These are phyloP conservation scores for Ophiosphaerella korrae DNA, from an alignment of 2,329 filamentous ascomycete species.

Conservation along the genomic window DNA sequence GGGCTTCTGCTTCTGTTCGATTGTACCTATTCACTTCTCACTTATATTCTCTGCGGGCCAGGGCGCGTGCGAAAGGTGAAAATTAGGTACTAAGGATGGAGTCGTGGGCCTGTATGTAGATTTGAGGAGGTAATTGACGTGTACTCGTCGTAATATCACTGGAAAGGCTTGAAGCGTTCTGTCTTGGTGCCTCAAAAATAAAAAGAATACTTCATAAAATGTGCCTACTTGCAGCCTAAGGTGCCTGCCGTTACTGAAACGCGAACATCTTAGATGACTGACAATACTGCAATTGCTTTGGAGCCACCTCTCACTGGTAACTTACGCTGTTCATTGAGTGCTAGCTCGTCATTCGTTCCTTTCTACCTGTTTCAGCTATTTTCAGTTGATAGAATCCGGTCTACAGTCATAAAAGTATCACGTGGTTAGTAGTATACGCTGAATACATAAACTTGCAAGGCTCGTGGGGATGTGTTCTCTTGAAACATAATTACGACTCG, in stretches of 20 bases:
- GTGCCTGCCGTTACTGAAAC: background rate
- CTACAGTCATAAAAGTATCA: no score
- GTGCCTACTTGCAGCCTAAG: background rate
- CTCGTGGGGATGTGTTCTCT: no score
- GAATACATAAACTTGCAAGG: no score
- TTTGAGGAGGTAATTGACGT: slow-evolving; percentile 24
- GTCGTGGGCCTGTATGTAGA: slow-evolving; percentile 18
- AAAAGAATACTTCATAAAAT: slow-evolving; percentile 23
- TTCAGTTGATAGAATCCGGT: no score
- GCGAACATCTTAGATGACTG: background rate
- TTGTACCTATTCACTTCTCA: slow-evolving; percentile 29
- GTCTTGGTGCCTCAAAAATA: slow-evolving; percentile 29
- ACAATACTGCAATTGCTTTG: no score
- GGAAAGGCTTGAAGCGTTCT: slow-evolving; percentile 28
- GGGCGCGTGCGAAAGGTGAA: slow-evolving; percentile 14
- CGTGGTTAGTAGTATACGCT: no score
- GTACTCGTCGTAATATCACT: slow-evolving; percentile 34
- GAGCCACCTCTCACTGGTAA: no score
- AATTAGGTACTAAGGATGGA: slow-evolving; percentile 24
- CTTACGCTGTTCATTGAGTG: no score
- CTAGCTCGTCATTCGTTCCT: no score
- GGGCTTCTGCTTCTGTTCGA: slow-evolving; percentile 15
- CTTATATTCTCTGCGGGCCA: slow-evolving; percentile 36
- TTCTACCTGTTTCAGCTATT: no score
- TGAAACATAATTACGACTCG: background rate